Conservation (phyloP, 2,329 filamentous ascomycete species). For the Elsinoe arachidis region DNA sequence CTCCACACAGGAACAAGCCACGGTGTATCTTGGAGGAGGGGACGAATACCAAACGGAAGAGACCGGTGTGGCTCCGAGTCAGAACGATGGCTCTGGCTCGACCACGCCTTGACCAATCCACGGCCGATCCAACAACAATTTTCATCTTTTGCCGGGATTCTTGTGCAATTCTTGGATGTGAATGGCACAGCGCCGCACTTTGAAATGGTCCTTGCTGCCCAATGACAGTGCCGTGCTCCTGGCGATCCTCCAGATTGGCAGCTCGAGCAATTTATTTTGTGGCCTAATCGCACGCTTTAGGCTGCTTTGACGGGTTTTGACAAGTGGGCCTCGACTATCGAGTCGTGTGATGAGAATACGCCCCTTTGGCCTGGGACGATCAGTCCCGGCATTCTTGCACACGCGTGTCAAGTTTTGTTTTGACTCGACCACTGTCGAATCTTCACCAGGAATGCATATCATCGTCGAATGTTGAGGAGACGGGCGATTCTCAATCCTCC, state of each 20-base stretch:
- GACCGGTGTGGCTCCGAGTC: constrained; percentile 1
- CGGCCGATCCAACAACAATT: background rate
- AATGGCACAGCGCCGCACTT: background rate
- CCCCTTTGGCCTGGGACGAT: background rate
- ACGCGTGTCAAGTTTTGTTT: constrained; percentile 4
- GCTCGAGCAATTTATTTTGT: constrained; percentile 6
- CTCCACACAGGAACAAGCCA: background rate
- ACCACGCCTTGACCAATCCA: background rate
- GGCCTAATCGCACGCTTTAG: background rate
- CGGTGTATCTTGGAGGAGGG: background rate
- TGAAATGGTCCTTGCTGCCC: background rate
- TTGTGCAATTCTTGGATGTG: constrained; percentile 4
- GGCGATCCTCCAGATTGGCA: constrained; percentile 9
- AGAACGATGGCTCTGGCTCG: background rate
- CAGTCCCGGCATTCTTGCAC: constrained; percentile 5
- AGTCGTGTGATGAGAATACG: constrained; percentile 8
- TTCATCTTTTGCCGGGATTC: constrained; percentile 2
- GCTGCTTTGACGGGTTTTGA: constrained; percentile 6
- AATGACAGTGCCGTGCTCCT: constrained; percentile 3
- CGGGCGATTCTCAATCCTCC: background rate
- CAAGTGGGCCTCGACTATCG: constrained; percentile 4
- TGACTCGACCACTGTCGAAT: background rate
- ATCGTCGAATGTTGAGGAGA: constrained; percentile 2
- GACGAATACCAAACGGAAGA: background rate
- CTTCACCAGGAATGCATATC: background rate